Conservation (phyloP, 305 asterid species). For the Solanum hybrid region DNA sequence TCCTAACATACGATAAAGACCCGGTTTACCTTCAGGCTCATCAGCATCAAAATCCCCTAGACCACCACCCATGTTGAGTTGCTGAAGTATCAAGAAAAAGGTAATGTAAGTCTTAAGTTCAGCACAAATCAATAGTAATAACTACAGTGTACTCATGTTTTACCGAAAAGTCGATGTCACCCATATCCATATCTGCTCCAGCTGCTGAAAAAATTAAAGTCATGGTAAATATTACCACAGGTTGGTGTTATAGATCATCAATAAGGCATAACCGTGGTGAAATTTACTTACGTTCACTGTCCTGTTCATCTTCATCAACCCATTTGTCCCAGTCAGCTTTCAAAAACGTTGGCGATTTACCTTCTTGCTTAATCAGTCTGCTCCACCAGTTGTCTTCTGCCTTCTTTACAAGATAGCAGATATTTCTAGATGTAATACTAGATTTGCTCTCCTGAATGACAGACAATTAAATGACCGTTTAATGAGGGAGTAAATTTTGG, state of each 20-base stretch:
- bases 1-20: background rate
- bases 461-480: background rate
- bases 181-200: slow-evolving; percentile 32
- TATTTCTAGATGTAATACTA: slow-evolving; percentile 32
- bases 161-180: slow-evolving; percentile 49
- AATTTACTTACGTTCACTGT: slow-evolving; percentile 20
- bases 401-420: slow-evolving; percentile 48
- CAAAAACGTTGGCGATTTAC: slow-evolving; percentile 41
- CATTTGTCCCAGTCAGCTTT: slow-evolving; percentile 75
- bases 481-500: background rate
- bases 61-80: slow-evolving; percentile 46
- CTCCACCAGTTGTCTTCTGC: slow-evolving; percentile 61
- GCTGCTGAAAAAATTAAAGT: slow-evolving; percentile 15
- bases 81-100: slow-evolving; percentile 22
- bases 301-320: slow-evolving; percentile 61
- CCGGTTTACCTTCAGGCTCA: slow-evolving; percentile 25
- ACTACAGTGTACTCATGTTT: slow-evolving; percentile 3
- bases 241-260: background rate
- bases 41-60: slow-evolving; percentile 26
- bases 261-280: background rate
- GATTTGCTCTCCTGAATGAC: slow-evolving; percentile 44
- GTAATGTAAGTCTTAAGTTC: background rate
- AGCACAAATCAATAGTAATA: background rate
- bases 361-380: slow-evolving; percentile 51
- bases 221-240: background rate